Percentiles rank a stretch among this genome's conserved stretches.
Conservation (phyloP, 177 flowering plant species). For the Vitis hybrid region DNA sequence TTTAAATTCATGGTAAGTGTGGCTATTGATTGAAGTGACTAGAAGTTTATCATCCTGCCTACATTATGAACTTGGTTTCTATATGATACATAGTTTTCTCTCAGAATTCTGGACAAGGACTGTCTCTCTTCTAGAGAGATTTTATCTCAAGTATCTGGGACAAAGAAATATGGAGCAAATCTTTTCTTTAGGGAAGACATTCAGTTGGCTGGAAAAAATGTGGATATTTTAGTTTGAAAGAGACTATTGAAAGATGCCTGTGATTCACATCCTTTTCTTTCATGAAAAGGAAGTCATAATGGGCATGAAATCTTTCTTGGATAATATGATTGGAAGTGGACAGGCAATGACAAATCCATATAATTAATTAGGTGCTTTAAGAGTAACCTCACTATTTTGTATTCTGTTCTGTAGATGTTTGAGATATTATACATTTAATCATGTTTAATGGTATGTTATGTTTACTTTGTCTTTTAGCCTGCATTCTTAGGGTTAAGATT, state of each 20-base stretch:
- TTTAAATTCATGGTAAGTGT: neutral
- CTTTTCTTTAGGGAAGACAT: neutral
- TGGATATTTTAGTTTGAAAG: neutral
- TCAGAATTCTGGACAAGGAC: neutral
- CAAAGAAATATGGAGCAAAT: neutral
- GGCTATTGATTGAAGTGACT: neutral
- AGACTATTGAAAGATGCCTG: neutral
- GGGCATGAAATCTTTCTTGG: neutral
- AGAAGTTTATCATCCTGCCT: neutral
- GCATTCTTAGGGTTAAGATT: too few species aligned
- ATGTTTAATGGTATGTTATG: too few species aligned
- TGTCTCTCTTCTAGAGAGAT: neutral
- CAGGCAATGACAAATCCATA: too few species aligned
- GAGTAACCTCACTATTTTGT: too few species aligned
- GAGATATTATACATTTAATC: too few species aligned
- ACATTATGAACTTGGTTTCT: neutral
- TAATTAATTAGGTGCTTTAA: too few species aligned
- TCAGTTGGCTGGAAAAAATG: too few species aligned
- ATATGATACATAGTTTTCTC: neutral
- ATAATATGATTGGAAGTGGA: neutral
- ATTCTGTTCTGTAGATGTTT: too few species aligned
- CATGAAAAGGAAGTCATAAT: neutral
- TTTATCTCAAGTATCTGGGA: neutral
- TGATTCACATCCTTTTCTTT: neutral
- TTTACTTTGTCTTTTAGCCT: too few species aligned